Base-by-base conservation (phyloP, 2,329 filamentous ascomycete genomes). In the Beauveria varroae region DNA sequence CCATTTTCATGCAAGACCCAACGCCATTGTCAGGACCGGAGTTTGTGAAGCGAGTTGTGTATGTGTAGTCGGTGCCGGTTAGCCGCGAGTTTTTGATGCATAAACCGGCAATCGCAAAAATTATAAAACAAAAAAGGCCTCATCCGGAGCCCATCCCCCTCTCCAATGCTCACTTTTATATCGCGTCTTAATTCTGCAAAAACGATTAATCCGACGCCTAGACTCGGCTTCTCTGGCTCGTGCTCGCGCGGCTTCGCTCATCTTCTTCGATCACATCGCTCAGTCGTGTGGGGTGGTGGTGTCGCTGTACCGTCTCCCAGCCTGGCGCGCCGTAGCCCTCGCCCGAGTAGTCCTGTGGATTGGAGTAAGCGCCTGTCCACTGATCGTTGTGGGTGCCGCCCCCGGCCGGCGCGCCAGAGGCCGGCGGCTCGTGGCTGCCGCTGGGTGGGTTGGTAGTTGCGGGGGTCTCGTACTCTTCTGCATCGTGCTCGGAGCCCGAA, bases 191-290 rank as follows among this genome's bases (percentile, higher is more conserved):
- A 37, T 9, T 46, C 14, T 28, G 40, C 22, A 40, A 44, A 55
- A 55, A 26, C 20, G 24, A 50, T 61, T 20, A 61, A 51, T 52
- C 34, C 59, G 46, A 61, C 53, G 57, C 59, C 59, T 61, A 61
- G 18, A 51, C 20, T 44, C 82, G 81, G 69, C 83, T 86, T 65
- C 80, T 73, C 64, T 86, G 82, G 71, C 86, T 88, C 12, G 86
- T 86, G 66, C 88, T 90, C 16, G 88, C 90, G 24, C 89, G 84
- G 70, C 89, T 90, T 56, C 86, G 81, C 74, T 96, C 91, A 66
- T 96, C 88, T 70, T 91, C 91, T 70, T 92, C 89, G 34, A 95
- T 81, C 30, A 96, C 92, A 74, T 96, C 92, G 72, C 91, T 96
- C 64, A 96, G 78, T 61, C 93, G 80, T 9, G 92, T 96, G 0